phyloP scores from a whole-genome alignment of 345 rosid genomes.

The Diplotaxis tenuifolia region DNA sequence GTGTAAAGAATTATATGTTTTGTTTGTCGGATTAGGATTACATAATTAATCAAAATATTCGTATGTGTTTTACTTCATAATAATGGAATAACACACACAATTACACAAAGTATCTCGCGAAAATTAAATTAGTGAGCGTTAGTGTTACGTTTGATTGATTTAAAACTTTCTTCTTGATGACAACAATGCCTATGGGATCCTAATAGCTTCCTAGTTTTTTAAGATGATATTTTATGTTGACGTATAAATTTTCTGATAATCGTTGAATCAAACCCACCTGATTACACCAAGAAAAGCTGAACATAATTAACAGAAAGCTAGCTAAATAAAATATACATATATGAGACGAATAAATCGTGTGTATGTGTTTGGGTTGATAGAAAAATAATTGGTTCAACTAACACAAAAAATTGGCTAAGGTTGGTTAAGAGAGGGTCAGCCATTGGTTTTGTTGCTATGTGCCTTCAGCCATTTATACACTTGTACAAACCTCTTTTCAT shows the following conservation, averaged over 20 bases:
- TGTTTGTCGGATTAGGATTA: no score
- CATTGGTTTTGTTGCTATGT: constrained; percentile 27
- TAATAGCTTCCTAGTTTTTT: background rate
- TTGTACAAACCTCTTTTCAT: constrained; percentile 6
- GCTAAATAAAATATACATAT: background rate
- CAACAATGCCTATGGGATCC: background rate
- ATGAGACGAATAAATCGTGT: constrained; percentile 15
- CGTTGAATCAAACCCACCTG: constrained; percentile 20
- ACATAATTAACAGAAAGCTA: background rate
- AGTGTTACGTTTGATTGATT: background rate
- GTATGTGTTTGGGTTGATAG: constrained; percentile 19
- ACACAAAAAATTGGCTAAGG: constrained; percentile 24
- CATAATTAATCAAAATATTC: no score
- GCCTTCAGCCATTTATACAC: constrained; percentile 20
- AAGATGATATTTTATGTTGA: background rate
- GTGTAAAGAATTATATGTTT: no score
- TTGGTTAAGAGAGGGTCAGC: constrained; percentile 42
- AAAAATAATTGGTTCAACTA: constrained; percentile 38
- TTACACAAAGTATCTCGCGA: background rate
- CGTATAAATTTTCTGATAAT: constrained; percentile 5
- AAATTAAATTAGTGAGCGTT: constrained; percentile 19
- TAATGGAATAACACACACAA: background rate
- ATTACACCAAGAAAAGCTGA: background rate
- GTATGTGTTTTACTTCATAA: no score
- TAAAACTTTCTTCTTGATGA: background rate